Conservation (phyloP, 1,284 basidiomycete genomes). For the Austroboletus novae-zelandiae region DNA sequence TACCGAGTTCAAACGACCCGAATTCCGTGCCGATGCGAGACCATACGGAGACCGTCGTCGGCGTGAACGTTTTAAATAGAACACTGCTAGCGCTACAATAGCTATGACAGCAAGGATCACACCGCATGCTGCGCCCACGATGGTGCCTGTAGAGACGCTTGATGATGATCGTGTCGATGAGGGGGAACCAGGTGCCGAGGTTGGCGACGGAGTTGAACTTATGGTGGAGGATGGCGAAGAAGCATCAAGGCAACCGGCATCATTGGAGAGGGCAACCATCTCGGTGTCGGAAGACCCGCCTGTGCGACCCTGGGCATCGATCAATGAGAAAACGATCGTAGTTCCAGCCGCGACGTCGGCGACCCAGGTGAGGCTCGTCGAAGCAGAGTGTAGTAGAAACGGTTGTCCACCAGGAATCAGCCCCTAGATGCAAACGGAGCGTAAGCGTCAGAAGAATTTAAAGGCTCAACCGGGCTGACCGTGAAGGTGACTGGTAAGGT, state of each 20-base stretch:
- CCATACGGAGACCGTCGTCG: constrained; percentile 25
- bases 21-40: constrained; percentile 14
- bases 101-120: constrained; percentile 50
- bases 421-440: constrained; percentile 40
- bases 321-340: constrained; percentile 58
- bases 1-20: constrained; percentile 29
- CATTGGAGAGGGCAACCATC: constrained; percentile 48
- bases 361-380: constrained; percentile 51
- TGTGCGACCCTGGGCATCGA: constrained; percentile 51
- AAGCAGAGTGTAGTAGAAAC: constrained; percentile 43
- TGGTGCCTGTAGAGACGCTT: constrained; percentile 42
- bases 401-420: constrained; percentile 62
- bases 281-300: constrained; percentile 58
- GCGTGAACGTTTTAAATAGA: constrained; percentile 40
- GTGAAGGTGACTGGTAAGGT: constrained; percentile 58
- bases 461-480: constrained; percentile 36
- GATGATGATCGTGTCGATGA: constrained; percentile 20
- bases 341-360: constrained; percentile 60
- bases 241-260: constrained; percentile 50
- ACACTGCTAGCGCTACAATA: constrained; percentile 45
- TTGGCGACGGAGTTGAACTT: constrained; percentile 20
- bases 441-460: neutral
- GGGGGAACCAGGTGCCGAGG: constrained; percentile 32
- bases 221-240: constrained; percentile 52
- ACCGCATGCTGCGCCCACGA: constrained; percentile 61